Conservation (phyloP, 176 grass and related monocot genomes). For the Phoenix roebelenii region DNA sequence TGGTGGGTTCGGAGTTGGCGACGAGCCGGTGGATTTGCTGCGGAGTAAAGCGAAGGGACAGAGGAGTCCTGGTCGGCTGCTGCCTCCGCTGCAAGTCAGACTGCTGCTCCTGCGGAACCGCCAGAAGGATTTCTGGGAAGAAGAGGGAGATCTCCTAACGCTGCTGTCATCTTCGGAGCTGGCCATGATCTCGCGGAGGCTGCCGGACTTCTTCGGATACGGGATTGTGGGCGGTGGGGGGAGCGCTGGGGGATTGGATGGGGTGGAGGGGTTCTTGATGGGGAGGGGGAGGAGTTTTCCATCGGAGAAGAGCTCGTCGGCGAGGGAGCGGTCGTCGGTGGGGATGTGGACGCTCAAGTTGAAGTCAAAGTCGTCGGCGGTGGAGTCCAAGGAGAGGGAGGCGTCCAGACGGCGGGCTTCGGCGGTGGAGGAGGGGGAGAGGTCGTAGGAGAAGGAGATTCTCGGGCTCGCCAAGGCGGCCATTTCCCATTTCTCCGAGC, state of each 20-base stretch:
- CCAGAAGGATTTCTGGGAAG: slow-evolving; percentile 6
- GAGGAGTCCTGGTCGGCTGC: neutral
- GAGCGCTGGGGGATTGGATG: too few species aligned
- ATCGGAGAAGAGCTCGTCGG: slow-evolving; percentile 22
- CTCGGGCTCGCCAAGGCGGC: neutral
- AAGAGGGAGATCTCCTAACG: neutral
- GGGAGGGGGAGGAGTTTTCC: slow-evolving; percentile 17
- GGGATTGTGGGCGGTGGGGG: neutral
- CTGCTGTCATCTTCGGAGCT: neutral
- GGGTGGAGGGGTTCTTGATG: neutral
- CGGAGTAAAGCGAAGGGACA: slow-evolving; percentile 8
- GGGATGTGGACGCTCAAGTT: neutral
- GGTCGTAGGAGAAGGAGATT: slow-evolving; percentile 15
- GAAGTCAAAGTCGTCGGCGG: slow-evolving; percentile 15
- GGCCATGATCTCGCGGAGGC: slow-evolving; percentile 13
- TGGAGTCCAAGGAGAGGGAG: neutral
- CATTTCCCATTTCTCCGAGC: neutral
- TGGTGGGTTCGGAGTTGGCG: neutral
- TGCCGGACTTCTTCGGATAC: neutral
- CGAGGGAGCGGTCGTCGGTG: neutral
- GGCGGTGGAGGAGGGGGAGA: neutral
- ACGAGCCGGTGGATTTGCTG: slow-evolving; percentile 16
- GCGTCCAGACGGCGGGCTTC: neutral
- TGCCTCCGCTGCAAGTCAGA: neutral
- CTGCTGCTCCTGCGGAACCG: slow-evolving; percentile 8